phyloP scores from a whole-genome alignment of 75 land plant genomes.

The Pinus tabuliformis region DNA sequence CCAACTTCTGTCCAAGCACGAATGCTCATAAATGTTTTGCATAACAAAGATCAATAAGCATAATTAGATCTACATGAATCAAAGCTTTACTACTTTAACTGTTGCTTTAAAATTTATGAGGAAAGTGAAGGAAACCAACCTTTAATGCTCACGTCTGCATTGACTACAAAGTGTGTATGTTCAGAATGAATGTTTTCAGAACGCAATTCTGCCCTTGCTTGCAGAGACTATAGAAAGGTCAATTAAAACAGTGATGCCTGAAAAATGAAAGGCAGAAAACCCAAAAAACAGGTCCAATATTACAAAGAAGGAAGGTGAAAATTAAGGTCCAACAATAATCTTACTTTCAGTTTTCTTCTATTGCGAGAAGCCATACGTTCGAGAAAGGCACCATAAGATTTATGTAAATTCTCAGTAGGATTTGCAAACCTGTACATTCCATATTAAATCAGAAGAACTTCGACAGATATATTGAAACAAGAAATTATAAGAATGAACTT shows the following conservation, averaged over 20 bases:
- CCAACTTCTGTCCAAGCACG: slow-evolving; percentile 4
- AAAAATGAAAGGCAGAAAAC: neutral
- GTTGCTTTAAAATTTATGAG: neutral
- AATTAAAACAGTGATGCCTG: neutral
- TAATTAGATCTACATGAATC: neutral
- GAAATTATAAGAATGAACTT: neutral
- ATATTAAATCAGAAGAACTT: neutral
- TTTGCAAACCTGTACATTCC: slow-evolving; percentile 50
- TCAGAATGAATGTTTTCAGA: neutral
- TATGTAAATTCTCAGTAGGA: slow-evolving; percentile 53
- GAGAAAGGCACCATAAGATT: slow-evolving; percentile 60
- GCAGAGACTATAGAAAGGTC: neutral
- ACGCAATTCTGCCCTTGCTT: neutral
- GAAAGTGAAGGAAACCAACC: neutral
- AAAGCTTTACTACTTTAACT: slow-evolving; percentile 3
- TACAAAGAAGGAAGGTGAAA: slow-evolving; percentile 4
- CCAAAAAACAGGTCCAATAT: slow-evolving; percentile 14
- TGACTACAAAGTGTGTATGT: neutral
- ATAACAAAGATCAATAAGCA: neutral
- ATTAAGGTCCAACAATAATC: slow-evolving; percentile 1
- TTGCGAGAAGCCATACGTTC: slow-evolving; percentile 41
- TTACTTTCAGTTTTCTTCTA: slow-evolving; percentile 43
- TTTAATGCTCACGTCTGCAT: neutral
- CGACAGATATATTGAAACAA: neutral
- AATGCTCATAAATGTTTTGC: neutral